Percentiles rank a stretch among this genome's conserved stretches.
These are phyloP conservation scores for Podospora bellae-mahoneyi DNA, from an alignment of 495 filamentous ascomycete genomes.

Conservation along the genomic window DNA sequence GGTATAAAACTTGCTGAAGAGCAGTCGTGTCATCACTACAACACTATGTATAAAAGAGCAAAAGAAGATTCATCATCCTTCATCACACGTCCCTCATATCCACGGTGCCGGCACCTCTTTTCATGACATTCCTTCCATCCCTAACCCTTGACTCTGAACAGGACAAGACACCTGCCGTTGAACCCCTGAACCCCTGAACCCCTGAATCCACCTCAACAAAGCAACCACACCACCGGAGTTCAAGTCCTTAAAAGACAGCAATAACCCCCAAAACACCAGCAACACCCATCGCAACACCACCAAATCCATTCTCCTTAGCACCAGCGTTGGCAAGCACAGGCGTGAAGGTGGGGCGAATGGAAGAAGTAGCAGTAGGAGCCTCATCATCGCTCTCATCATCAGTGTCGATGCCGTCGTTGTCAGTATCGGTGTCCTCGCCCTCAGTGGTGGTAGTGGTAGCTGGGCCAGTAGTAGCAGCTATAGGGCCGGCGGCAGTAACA, in stretches of 20 bases:
- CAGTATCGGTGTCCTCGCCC: not conserved
- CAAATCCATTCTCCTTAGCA: constrained; percentile 11
- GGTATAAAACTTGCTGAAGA: constrained; percentile 7
- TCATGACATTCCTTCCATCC: not conserved
- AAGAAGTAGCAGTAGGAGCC: not conserved
- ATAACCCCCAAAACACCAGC: not conserved
- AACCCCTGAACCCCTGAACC: not conserved
- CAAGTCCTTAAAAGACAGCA: not conserved
- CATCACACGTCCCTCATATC: not conserved
- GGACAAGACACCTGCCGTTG: not conserved
- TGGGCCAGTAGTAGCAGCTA: not conserved
- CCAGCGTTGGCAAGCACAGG: not conserved
- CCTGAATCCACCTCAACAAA: not conserved
- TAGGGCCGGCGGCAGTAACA: no score
- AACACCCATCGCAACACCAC: not conserved
- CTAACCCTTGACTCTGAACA: not conserved
- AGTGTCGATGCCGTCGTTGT: not conserved
- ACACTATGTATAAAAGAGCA: not conserved
- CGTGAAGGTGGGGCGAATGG: not conserved
- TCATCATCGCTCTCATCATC: not conserved
- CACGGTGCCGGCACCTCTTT: not conserved
- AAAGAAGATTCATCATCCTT: not conserved
- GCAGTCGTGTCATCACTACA: not conserved
- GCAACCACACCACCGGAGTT: not conserved
- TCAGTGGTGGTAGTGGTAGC: not conserved